Conservation (phyloP, 225 moss, liverwort and hornwort species). For the Neckera pumila region DNA sequence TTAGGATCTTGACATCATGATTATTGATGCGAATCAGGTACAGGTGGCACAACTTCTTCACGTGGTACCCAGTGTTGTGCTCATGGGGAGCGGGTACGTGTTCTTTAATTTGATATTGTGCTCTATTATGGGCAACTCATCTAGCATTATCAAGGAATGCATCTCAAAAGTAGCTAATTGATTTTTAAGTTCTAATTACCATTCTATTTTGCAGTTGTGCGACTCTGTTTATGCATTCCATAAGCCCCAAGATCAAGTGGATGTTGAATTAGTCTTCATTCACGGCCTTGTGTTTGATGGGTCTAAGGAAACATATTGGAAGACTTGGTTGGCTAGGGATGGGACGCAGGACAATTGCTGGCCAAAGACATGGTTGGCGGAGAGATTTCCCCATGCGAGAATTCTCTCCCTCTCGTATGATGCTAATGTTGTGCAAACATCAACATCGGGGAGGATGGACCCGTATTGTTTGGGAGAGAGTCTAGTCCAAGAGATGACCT, state of each 20-base stretch:
- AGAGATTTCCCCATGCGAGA: not conserved
- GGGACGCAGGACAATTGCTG: not conserved
- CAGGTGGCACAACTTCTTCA: not conserved
- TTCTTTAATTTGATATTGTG: not conserved
- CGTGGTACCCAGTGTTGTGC: accelerated
- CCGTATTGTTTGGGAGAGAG: not conserved
- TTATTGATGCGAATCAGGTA: not conserved
- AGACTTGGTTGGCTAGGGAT: not conserved
- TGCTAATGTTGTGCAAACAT: not conserved
- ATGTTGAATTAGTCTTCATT: not conserved
- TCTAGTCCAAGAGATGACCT: not conserved
- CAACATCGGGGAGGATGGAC: not conserved
- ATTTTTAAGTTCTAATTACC: not conserved
- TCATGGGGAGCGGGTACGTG: not conserved
- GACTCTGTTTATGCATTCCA: not conserved
- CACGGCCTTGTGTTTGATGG: not conserved
- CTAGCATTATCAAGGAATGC: not conserved
- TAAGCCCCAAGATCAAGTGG: not conserved
- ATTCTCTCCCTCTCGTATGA: not conserved
- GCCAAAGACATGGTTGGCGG: not conserved
- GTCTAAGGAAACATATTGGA: not conserved
- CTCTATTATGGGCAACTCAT: accelerated
- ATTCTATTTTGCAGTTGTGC: not conserved
- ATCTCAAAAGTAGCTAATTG: accelerated
- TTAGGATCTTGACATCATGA: accelerated